Conservation (phyloP, 139 green algal species). For the Asterochloris sp. region DNA sequence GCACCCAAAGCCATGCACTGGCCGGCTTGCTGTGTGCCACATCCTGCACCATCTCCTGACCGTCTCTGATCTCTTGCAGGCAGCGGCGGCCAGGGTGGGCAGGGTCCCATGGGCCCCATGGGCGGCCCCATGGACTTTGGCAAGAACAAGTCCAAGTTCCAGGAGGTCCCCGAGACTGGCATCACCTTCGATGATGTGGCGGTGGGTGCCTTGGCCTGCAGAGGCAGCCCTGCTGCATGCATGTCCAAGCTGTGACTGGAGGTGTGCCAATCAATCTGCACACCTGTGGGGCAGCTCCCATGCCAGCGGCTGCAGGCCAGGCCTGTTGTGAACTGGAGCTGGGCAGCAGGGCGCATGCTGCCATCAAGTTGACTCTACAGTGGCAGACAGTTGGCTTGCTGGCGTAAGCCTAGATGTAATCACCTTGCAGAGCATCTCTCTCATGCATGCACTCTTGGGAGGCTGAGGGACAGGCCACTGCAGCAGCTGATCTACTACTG, state of each 20-base stretch:
- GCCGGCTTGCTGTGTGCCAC: too few relatives aligned
- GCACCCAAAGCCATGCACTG: too few relatives aligned
- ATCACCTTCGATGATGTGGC: constrained; percentile 97
- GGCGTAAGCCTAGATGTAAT: too few relatives aligned
- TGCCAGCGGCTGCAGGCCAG: neutral
- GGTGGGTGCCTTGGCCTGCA: constrained; percentile 30
- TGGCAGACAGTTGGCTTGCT: too few relatives aligned
- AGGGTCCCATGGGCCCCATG: constrained; percentile 58
- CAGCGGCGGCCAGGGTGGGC: constrained; percentile 27
- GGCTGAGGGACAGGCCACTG: too few relatives aligned
- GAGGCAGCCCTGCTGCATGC: neutral
- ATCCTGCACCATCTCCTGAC: neutral
- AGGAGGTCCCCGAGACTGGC: constrained; percentile 98
- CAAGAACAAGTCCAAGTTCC: constrained; percentile 97
- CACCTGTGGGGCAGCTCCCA: neutral
- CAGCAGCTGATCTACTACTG: too few relatives aligned
- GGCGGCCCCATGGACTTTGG: constrained; percentile 99
- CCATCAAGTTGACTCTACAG: too few relatives aligned
- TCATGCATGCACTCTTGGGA: neutral
- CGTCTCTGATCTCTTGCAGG: neutral
- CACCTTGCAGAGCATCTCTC: neutral
- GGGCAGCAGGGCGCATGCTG: too few relatives aligned
- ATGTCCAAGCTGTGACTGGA: neutral
- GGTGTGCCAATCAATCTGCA: neutral
- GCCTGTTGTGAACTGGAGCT: neutral